phyloP scores from a whole-genome alignment of 2,329 filamentous ascomycete genomes.

The Monilinia fructigena region DNA sequence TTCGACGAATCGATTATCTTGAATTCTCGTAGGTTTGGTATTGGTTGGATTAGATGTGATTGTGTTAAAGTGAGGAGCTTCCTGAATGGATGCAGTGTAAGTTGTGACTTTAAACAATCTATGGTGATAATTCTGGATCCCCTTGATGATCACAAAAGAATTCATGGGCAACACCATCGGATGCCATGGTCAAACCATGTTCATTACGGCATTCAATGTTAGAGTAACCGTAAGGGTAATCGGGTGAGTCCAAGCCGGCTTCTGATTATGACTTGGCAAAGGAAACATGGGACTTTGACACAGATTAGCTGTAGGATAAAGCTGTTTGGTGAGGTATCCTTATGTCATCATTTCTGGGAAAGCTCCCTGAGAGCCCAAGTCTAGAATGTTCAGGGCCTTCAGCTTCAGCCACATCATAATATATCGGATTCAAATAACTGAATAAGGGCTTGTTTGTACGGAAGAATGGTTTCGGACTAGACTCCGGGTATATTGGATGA shows the following conservation, averaged over 20 bases:
- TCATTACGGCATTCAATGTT: neutral
- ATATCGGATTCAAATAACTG: conserved; percentile 30
- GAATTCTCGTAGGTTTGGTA: neutral
- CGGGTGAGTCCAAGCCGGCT: neutral
- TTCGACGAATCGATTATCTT: neutral
- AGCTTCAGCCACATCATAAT: conserved; percentile 20
- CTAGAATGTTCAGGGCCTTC: conserved; percentile 6
- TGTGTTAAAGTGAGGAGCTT: neutral
- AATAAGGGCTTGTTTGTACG: conserved; percentile 27
- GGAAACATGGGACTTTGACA: neutral
- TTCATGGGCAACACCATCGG: neutral
- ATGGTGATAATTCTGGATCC: neutral
- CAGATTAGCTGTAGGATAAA: conserved; percentile 13
- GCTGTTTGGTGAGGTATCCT: neutral
- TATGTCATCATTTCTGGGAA: conserved; percentile 8
- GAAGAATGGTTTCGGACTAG: no score
- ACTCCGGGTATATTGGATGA: no score
- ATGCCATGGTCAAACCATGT: neutral
- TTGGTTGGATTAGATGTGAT: neutral
- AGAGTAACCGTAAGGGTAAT: neutral
- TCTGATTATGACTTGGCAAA: neutral
- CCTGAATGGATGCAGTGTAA: neutral
- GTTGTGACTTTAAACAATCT: neutral
- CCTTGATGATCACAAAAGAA: neutral
- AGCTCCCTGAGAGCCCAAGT: neutral